A percentile compares a stretch with the other conserved stretches of the same genome.
These are phyloP conservation scores for Fusarium sp. DNA, from an alignment of 2,329 filamentous ascomycete genomes.

Conservation along the genomic window DNA sequence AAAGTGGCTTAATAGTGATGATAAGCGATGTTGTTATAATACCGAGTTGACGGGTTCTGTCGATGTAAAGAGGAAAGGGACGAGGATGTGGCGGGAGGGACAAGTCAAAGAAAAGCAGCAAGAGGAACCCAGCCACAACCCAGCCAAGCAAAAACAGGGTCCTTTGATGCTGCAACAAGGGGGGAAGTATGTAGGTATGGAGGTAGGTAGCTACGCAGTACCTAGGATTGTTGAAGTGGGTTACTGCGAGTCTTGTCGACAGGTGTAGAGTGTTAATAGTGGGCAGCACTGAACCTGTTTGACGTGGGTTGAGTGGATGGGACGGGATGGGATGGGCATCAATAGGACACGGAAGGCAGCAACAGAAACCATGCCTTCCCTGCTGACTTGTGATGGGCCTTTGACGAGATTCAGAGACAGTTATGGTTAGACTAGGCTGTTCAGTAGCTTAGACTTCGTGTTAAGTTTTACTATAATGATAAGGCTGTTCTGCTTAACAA, in stretches of 20 bases:
- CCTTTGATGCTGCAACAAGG: conserved; percentile 28
- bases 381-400: conserved; percentile 3
- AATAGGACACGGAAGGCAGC: conserved; percentile 33
- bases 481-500: neutral
- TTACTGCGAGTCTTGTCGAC: neutral
- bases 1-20: neutral
- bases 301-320: conserved; percentile 19
- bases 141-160: conserved; percentile 36
- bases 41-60: neutral
- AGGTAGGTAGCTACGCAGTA: neutral
- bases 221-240: conserved; percentile 22
- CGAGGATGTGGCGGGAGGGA: conserved; percentile 19
- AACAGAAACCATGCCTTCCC: conserved; percentile 25
- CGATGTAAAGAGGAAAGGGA: conserved; percentile 20
- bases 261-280: conserved; percentile 6
- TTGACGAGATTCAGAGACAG: neutral
- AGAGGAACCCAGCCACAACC: conserved; percentile 24
- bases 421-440: neutral
- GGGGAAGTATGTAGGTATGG: neutral
- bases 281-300: conserved; percentile 12
- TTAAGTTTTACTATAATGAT: neutral
- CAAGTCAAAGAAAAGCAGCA: conserved; percentile 22
- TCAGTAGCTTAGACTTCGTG: neutral
- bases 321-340: conserved; percentile 37
- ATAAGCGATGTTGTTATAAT: neutral